Evolutionary conservation across 164 flowering plant species (phyloP).

Genomic region (Pachysandra terminalis): DNA sequence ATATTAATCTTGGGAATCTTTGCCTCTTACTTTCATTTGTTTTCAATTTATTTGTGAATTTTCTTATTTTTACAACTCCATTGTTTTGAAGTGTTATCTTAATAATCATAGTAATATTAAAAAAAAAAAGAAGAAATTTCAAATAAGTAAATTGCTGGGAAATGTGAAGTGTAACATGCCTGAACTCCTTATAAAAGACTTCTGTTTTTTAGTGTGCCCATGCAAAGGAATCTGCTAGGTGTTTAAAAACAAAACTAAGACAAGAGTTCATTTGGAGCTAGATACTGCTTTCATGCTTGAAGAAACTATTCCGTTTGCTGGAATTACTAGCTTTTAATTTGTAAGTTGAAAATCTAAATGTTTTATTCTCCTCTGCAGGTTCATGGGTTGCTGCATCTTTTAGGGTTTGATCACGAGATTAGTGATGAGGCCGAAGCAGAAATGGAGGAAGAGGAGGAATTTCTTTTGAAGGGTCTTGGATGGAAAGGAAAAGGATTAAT

Average conservation of each 20-base stretch:
- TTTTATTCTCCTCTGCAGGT: constrained; percentile 43
- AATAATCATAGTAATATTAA: too few species aligned
- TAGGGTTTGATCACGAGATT: constrained; percentile 95
- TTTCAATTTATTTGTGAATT: neutral
- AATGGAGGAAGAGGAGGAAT: constrained; percentile 89
- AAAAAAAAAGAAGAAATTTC: neutral
- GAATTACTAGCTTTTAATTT: neutral
- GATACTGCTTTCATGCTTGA: neutral
- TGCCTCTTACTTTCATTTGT: neutral
- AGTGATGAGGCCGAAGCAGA: constrained; percentile 90
- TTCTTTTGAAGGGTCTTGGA: constrained; percentile 69
- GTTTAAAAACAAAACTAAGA: neutral
- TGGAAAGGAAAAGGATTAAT: constrained; percentile 96
- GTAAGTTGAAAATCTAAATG: neutral
- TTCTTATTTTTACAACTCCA: neutral
- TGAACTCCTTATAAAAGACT: neutral
- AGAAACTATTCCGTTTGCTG: neutral
- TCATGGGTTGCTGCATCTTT: constrained; percentile 88
- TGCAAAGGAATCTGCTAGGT: neutral
- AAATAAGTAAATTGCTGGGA: neutral
- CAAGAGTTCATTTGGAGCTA: neutral
- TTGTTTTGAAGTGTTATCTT: neutral
- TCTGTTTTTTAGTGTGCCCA: too few species aligned
- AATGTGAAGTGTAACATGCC: neutral
- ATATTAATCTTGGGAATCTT: too few species aligned